Evolutionary conservation across 192 early-diverging fungal genomes (phyloP), one percentile per base, ranked within the genome.

Genomic region (Rhizoclosmatium globosum): DNA sequence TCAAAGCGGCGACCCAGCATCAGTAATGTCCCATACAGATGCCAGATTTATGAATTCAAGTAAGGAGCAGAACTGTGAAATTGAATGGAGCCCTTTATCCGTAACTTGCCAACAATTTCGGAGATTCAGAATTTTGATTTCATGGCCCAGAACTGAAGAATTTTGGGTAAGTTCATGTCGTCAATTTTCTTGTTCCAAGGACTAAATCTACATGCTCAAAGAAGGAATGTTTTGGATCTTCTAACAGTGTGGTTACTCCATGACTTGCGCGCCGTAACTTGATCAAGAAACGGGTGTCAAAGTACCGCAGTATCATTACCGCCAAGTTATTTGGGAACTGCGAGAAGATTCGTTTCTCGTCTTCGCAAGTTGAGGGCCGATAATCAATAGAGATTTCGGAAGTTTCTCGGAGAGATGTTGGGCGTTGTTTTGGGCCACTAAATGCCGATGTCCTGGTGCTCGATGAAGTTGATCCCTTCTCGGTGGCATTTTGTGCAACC

Each of bases 1-100:
- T 87, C 19, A 94, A 53, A 0, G 70, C 56, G 0, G 81, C 74
- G 15, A 95, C 76, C 92, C 89, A 4, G 78, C 79, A 74, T 94
- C 93, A 0, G 92, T 93, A 2, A 94, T 60, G 44, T 93, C 88
- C 94, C 94, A 94, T 44, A 92, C 89, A 21, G 86, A 87, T 74
- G 88, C 85, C 9, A 94, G 68, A 78, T 89, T 86, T n/a, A 94
- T 64, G 4, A 50, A 56, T 53, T 85, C 77, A 2, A 94, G 47
- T 4, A 76, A 75, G 7, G 66, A n/a, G 21, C 82, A 78, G 38
- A 83, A 73, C 4, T 85, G 73, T 1, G 87, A 83, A 6, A 93
- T 77, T 3, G 70, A 43, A 6, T 72, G 62, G 1, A 94, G 66
- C 0, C 90, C 91, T 17, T 85, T 82, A 82, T 93, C 90, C 2